A percentile compares a stretch with the other conserved stretches of the same genome.
Conservation (phyloP, 164 flowering plant species). For the Echeveria elegans region DNA sequence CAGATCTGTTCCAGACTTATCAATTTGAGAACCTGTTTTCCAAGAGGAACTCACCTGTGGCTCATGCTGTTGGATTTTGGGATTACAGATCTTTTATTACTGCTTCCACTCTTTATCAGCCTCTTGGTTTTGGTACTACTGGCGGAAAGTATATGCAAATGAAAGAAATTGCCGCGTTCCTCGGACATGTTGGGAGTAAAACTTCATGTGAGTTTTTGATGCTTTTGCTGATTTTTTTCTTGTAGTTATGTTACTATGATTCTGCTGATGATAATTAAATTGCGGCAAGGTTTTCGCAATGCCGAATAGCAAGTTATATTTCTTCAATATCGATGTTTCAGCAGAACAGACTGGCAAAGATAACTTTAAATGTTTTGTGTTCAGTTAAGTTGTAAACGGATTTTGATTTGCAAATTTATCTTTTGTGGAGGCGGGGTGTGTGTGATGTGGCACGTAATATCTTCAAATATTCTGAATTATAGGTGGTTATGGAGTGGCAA, state of each 20-base stretch:
- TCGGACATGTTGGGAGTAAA: too few relatives aligned
- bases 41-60: constrained; percentile 71
- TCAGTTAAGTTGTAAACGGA: too few relatives aligned
- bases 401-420: neutral
- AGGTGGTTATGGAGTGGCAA: constrained; percentile 90
- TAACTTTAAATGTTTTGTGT: too few relatives aligned
- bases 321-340: too few relatives aligned
- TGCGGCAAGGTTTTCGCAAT: too few relatives aligned
- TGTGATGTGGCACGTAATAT: neutral
- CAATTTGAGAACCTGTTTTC: constrained; percentile 82
- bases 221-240: neutral
- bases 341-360: too few relatives aligned
- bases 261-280: too few relatives aligned
- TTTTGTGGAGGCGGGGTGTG: neutral
- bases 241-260: too few relatives aligned
- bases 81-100: constrained; percentile 69
- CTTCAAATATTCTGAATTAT: constrained; percentile 3
- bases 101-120: constrained; percentile 55
- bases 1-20: constrained; percentile 59
- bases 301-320: too few relatives aligned
- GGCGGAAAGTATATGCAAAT: constrained; percentile 59
- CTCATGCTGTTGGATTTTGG: constrained; percentile 84
- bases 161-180: constrained; percentile 88
- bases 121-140: constrained; percentile 78
- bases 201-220: constrained; percentile 52